Conservation (phyloP, 352 stramenopile genomes). For the Phytopythium aichiense region DNA sequence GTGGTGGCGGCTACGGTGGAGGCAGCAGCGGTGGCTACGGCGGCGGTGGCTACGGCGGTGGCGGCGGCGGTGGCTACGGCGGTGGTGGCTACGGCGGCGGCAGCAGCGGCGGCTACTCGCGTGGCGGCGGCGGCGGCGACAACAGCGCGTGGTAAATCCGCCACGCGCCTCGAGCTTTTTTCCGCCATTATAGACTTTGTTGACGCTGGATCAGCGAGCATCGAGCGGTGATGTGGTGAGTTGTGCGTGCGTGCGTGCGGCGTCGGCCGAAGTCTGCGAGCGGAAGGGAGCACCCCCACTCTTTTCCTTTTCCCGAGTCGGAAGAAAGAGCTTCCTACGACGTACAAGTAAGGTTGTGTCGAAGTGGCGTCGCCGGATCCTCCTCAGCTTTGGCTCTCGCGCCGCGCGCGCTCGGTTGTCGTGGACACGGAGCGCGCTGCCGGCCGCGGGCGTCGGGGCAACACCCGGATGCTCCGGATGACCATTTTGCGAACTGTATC, state of each 20-base stretch:
- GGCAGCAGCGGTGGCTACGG: constrained; percentile 26
- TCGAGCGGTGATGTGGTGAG: constrained; percentile 16
- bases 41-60: constrained; percentile 15
- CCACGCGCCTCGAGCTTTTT: constrained; percentile 7
- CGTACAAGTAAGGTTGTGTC: constrained; percentile 62
- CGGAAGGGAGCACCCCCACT: constrained; percentile 24
- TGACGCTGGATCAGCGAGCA: constrained; percentile 13
- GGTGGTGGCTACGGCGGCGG: constrained; percentile 29
- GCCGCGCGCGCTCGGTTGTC: constrained; percentile 13
- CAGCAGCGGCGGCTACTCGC: constrained; percentile 22
- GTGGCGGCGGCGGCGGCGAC: constrained; percentile 54
- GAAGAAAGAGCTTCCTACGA: constrained; percentile 75
- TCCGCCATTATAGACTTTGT: constrained; percentile 27
- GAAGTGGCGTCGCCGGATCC: constrained; percentile 43
- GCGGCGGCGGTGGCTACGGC: constrained; percentile 12
- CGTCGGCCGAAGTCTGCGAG: constrained; percentile 22
- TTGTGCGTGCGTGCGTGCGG: constrained; percentile 28
- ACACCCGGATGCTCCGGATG: constrained; percentile 38
- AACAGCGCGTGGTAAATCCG: constrained; percentile 86
- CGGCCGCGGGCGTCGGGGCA: constrained; percentile 8
- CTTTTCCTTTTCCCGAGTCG: constrained; percentile 46
- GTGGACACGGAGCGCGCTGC: neutral
- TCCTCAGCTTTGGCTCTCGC: constrained; percentile 20
- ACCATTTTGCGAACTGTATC: constrained; percentile 76
- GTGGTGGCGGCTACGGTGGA: constrained; percentile 23